phyloP scores from a whole-genome alignment of 768 basidiomycete species.

The Leccinum truebloodii region DNA sequence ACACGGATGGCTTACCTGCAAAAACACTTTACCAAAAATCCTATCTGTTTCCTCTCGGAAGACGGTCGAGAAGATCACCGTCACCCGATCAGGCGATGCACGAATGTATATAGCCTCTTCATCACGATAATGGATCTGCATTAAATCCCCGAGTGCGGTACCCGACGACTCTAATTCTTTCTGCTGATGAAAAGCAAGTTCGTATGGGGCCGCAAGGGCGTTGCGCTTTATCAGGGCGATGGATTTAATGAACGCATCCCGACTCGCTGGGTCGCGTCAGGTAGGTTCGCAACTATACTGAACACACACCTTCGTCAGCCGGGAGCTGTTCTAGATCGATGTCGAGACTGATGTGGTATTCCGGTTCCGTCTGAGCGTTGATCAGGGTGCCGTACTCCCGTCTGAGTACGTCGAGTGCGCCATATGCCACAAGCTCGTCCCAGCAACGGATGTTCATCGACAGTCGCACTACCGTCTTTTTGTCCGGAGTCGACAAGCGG shows the following conservation, averaged over 20 bases:
- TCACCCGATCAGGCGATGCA: conserved; percentile 92
- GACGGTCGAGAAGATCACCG: conserved; percentile 95
- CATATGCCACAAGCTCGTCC: conserved; percentile 88
- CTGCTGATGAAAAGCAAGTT: conserved; percentile 81
- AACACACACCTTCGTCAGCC: conserved; percentile 65
- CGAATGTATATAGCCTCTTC: conserved; percentile 97
- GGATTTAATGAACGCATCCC: conserved; percentile 77
- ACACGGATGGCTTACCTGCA: conserved; percentile 64
- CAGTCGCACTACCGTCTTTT: conserved; percentile 77
- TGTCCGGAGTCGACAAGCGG: conserved; percentile 84
- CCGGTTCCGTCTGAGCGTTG: conserved; percentile 68
- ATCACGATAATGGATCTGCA: conserved; percentile 93
- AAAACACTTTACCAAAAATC: conserved; percentile 96
- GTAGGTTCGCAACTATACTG: neutral
- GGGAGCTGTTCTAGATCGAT: conserved; percentile 90
- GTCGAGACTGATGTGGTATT: conserved; percentile 85
- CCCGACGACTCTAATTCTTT: conserved; percentile 78
- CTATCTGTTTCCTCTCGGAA: conserved; percentile 98
- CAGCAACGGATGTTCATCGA: conserved; percentile 99
- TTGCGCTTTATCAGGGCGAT: conserved; percentile 89
- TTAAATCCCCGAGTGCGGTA: conserved; percentile 73
- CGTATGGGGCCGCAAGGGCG: conserved; percentile 93
- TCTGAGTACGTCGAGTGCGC: conserved; percentile 74
- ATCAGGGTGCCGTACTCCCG: conserved; percentile 83
- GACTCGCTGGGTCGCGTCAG: conserved; percentile 56